Conservation (phyloP, 2,329 filamentous ascomycete species). For the Alternaria arborescens region DNA sequence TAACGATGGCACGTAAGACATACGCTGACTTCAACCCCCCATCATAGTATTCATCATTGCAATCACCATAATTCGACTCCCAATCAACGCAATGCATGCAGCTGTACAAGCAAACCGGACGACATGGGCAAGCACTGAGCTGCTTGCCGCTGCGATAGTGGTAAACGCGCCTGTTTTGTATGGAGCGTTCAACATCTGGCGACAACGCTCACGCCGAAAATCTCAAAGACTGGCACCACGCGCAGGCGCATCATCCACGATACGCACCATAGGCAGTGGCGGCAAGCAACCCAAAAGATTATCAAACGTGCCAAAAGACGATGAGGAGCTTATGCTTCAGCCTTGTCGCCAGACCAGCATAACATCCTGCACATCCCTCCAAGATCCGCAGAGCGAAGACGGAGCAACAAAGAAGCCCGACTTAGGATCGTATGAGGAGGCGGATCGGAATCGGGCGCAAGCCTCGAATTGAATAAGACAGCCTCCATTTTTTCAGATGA, state of each 20-base stretch:
- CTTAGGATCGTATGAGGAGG: not conserved
- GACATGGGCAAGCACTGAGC: not conserved
- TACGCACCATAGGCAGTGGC: not conserved
- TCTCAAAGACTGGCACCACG: not conserved
- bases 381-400: not conserved
- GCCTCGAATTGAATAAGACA: not conserved
- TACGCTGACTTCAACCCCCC: not conserved
- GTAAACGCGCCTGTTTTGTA: not conserved
- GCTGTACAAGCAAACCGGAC: not conserved
- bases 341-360: not conserved
- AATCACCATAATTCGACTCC: not conserved
- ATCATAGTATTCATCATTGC: not conserved
- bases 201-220: not conserved
- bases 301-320: not conserved
- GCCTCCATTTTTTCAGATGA: not conserved
- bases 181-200: not conserved
- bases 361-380: not conserved
- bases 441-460: not conserved
- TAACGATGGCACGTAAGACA: not conserved
- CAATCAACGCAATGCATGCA: not conserved
- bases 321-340: not conserved
- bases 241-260: not conserved
- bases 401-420: not conserved
- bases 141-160: not conserved
- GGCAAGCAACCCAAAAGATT: not conserved